Evolutionary conservation across 1,284 basidiomycete species (phyloP), one percentile per base, ranked within the genome.

Genomic region (Papiliotrema fonsecae): DNA sequence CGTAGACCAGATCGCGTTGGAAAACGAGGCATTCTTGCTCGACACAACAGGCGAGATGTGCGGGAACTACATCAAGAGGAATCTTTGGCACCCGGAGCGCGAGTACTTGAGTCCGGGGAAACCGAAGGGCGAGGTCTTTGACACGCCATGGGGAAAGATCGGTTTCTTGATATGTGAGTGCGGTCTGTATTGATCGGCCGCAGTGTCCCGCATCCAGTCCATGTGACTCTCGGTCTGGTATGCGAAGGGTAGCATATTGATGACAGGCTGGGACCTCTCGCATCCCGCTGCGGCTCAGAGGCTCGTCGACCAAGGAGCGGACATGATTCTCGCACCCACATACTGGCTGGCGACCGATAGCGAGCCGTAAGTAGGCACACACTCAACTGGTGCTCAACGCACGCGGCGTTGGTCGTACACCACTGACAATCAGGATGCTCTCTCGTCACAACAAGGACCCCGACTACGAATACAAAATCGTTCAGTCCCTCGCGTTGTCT

Each of bases 241-340:
- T n/a, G n/a, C n/a, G n/a, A n/a, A n/a, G n/a, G n/a, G n/a, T n/a
- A n/a, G n/a, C n/a, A n/a, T n/a, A n/a, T n/a, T 73, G 31, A 48
- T 72, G 45, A 72, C 73, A 39, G 73, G 71, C 70, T 75, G 73
- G 71, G 73, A 75, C 50, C 50, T 71, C 34, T 68, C 70, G 6
- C 69, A 73, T 47, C 66, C 70, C 1, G 50, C 52, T 3, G 63
- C 65, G 5, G 64, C 64, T 3, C 65, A 67, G 42, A 39, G 31
- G 2, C 55, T 75, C 1, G 61, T 65, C 5, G 57, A 65, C 43
- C 58, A 60, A 51, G 70, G 69, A 13, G 72, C 60, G 6, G 61
- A 68, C 35, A 57, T 75, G 28, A 62, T 75, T 42, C 62, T 73
- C 43, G 67, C 63, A 9, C 70, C 72, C 16, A 72, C 70, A 0